These are phyloP conservation scores for Zygoascus sp. DNA, from an alignment of 1,139 yeast species.

Conservation along the genomic window DNA sequence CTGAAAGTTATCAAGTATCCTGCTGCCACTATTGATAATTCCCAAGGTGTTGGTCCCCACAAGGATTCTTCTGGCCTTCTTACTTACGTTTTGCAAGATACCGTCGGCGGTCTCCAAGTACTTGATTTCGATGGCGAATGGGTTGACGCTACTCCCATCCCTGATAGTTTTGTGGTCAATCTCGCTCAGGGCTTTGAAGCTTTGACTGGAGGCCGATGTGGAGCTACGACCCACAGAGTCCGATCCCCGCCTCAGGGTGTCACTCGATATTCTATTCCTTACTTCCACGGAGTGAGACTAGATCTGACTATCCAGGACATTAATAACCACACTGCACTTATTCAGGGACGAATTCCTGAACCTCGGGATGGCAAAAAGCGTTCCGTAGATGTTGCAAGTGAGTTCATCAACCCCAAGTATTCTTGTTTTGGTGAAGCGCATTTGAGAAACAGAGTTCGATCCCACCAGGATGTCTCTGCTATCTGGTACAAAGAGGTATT, in stretches of 20 bases:
- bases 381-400: slow-evolving; percentile 34
- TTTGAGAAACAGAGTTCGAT: slow-evolving; percentile 57
- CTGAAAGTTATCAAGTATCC: slow-evolving; percentile 38
- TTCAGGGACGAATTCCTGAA: slow-evolving; percentile 31
- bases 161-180: slow-evolving; percentile 35
- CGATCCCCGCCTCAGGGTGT: slow-evolving; percentile 48
- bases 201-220: slow-evolving; percentile 37
- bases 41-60: slow-evolving; percentile 69
- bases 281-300: slow-evolving; percentile 35
- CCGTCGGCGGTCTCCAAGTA: slow-evolving; percentile 53
- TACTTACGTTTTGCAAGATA: slow-evolving; percentile 58
- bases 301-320: slow-evolving; percentile 32
- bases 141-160: slow-evolving; percentile 45
- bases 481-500: slow-evolving; percentile 56
- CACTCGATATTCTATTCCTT: slow-evolving; percentile 37
- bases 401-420: slow-evolving; percentile 33
- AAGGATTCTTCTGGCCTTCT: slow-evolving; percentile 59
- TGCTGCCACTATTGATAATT: slow-evolving; percentile 30
- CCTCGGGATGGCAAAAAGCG: slow-evolving; percentile 28
- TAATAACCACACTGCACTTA: slow-evolving; percentile 26
- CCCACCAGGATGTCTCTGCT: slow-evolving; percentile 64
- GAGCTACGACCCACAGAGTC: slow-evolving; percentile 66
- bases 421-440: slow-evolving; percentile 52
- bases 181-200: slow-evolving; percentile 40
- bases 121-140: slow-evolving; percentile 60